Evolutionary conservation across 345 rosid genomes (phyloP).

Genomic region (Hibiscus tridactylites): DNA sequence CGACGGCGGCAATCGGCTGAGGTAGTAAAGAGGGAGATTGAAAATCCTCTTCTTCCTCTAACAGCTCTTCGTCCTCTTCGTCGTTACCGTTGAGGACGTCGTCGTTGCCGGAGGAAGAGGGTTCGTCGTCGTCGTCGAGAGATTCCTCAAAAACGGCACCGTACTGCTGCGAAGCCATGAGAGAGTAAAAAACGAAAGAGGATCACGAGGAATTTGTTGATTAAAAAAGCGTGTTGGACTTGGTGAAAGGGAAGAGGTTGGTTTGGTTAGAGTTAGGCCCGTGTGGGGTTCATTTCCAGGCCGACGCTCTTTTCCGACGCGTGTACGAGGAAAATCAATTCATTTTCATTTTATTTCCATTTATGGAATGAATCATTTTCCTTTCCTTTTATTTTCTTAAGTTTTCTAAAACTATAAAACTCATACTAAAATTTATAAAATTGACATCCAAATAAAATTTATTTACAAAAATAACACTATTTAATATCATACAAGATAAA

Average conservation of each 20-base stretch:
- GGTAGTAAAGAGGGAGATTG: conserved; percentile 36
- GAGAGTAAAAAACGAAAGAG: background rate
- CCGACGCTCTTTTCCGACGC: background rate
- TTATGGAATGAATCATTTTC: background rate
- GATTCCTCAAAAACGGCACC: conserved; percentile 50
- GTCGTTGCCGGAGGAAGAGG: conserved; percentile 39
- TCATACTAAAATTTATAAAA: no score
- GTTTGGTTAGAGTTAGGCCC: conserved; percentile 2
- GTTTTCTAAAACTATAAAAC: no score
- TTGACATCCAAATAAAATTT: no score
- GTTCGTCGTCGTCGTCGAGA: conserved; percentile 42
- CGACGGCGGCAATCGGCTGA: conserved; percentile 16
- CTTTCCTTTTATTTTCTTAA: no score
- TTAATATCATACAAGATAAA: no score
- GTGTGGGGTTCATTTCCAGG: background rate
- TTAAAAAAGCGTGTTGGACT: background rate
- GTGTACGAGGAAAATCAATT: background rate
- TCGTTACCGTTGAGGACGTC: conserved; percentile 30
- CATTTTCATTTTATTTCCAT: background rate
- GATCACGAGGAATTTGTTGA: conserved; percentile 5
- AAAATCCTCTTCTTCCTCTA: conserved; percentile 45
- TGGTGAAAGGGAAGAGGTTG: background rate
- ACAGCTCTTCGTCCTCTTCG: conserved; percentile 40
- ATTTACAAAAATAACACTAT: no score
- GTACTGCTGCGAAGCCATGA: conserved; percentile 58